Base-by-base conservation (phyloP, 495 filamentous ascomycete genomes). In the Hypoxylon fuscum region DNA sequence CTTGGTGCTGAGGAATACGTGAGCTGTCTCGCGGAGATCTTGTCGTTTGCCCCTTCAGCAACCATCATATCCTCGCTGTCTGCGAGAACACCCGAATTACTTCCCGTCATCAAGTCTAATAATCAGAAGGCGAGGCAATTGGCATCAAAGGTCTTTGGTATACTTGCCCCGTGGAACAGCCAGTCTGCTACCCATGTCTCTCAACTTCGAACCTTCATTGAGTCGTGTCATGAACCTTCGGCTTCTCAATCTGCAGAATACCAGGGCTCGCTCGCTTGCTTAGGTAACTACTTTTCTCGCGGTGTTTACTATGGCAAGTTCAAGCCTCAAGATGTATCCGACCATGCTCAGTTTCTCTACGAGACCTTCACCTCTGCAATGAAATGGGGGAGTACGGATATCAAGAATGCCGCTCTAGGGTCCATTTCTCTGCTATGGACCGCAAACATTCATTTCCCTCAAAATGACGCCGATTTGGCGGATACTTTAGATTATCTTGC, bases 371-470 rank as follows among this genome's bases (percentile, higher is more conserved):
- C 54, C 6, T 55, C 21, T 18, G 58, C 49, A 0, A 32, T 70
- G 32, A 56, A 42, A 67, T 64, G 52, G 57, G 73, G 34, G 12
- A 66, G 65, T 35, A 14, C 50, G 9, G 67, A 66, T 64, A 71
- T 77, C 3, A 77, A 76, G 51, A 77, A 80, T 46, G 72, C 77
- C 14, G 82, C 88, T 0, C 80, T 90, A 32, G 78, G 84, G 17
- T 83, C 88, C 8, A 76, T 96, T 55, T 85, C 88, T 2, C 89
- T 97, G 69, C 72, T 97, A 0, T 88, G 89, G 79, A 80, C 92
- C 2, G 90, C 87, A 50, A 68, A 53, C 45, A 58, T 42, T 68
- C 62, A 62, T 1, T 66, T 71, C 34, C 70, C 70, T 11, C 15
- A 42, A 2, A 31, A 59, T 42, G 71, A 64, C 20, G 59, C 35